Conservation (phyloP, 2,329 filamentous ascomycete genomes). For the Aureobasidium sp. region DNA sequence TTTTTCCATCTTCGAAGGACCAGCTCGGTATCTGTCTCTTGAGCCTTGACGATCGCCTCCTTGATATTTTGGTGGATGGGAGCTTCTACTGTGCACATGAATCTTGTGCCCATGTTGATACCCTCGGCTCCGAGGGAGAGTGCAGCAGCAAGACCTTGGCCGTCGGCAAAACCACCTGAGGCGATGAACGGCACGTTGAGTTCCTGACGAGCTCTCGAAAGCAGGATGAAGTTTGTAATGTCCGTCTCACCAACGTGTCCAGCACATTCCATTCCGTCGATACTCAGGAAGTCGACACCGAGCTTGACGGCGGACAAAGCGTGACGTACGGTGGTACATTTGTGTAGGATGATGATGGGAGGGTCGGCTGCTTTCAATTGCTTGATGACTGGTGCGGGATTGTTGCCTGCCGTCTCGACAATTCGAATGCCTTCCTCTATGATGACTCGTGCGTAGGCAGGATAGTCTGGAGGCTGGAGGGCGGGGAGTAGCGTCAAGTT, state of each 20-base stretch:
- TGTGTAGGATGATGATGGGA: slow-evolving; percentile 73
- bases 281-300: slow-evolving; percentile 91
- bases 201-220: slow-evolving; percentile 75
- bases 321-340: slow-evolving; percentile 94
- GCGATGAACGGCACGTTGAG: slow-evolving; percentile 89
- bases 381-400: slow-evolving; percentile 81
- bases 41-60: slow-evolving; percentile 77
- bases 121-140: slow-evolving; percentile 84
- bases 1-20: slow-evolving; percentile 89
- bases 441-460: slow-evolving; percentile 81
- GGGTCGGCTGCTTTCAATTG: slow-evolving; percentile 71
- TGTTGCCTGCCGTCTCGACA: slow-evolving; percentile 89
- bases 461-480: slow-evolving; percentile 85
- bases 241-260: slow-evolving; percentile 82
- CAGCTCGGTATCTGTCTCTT: slow-evolving; percentile 86
- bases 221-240: slow-evolving; percentile 84
- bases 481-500: slow-evolving; percentile 92
- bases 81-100: slow-evolving; percentile 92
- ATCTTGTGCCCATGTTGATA: slow-evolving; percentile 97
- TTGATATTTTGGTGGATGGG: slow-evolving; percentile 94
- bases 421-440: slow-evolving; percentile 89
- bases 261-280: slow-evolving; percentile 96
- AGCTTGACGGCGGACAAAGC: slow-evolving; percentile 87
- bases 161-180: slow-evolving; percentile 91
- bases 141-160: slow-evolving; percentile 84